These are phyloP conservation scores for Poa annua DNA, from an alignment of 176 grass and related monocot species.

Conservation along the genomic window DNA sequence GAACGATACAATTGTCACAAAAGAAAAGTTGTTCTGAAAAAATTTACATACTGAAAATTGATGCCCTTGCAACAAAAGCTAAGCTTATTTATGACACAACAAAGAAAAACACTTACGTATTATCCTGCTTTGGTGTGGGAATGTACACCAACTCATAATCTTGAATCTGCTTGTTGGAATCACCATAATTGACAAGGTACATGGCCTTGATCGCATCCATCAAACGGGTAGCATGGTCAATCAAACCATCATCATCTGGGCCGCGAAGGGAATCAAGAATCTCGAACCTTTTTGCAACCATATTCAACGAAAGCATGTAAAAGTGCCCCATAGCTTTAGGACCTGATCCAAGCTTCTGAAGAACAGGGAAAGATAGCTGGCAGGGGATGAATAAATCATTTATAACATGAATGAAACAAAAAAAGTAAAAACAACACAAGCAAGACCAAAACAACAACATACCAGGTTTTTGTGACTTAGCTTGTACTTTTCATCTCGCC, in stretches of 20 bases:
- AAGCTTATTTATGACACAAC: no score
- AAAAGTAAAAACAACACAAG: no score
- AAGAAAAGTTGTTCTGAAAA: no score
- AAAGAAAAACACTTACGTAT: not conserved
- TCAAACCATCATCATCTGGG: not conserved
- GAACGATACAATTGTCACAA: no score
- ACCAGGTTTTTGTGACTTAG: no score
- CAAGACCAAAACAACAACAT: no score
- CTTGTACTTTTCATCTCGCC: no score
- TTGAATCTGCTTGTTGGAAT: not conserved
- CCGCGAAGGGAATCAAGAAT: not conserved
- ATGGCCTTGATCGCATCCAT: not conserved
- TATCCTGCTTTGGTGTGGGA: not conserved
- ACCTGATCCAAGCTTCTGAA: not conserved
- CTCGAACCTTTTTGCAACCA: not conserved
- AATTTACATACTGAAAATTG: no score
- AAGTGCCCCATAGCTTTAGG: not conserved
- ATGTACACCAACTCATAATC: not conserved
- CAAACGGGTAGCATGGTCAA: not conserved
- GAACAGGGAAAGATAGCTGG: not conserved
- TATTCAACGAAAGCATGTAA: not conserved
- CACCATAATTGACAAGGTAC: not conserved
- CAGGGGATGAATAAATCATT: no score
- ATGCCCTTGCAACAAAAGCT: no score
- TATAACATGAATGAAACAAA: no score